A percentile compares a stretch with the other conserved stretches of the same genome.
These are phyloP conservation scores for Melanogaster broomeanus DNA, from an alignment of 768 basidiomycete genomes.

Conservation along the genomic window DNA sequence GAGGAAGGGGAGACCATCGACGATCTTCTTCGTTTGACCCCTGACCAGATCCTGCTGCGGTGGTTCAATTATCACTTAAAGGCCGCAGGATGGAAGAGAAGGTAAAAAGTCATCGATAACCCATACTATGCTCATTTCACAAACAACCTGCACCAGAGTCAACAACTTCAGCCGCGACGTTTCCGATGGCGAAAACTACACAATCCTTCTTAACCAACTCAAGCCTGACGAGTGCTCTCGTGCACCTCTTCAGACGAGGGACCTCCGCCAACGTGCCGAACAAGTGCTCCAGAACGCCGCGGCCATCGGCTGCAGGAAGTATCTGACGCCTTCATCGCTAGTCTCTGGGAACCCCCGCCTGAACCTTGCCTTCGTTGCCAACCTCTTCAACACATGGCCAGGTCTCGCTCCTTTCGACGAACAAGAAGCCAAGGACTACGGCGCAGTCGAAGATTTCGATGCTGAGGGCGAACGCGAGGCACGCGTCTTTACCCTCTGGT, in stretches of 20 bases:
- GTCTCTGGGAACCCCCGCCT: constrained; percentile 94
- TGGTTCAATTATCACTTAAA: constrained; percentile 99
- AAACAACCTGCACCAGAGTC: constrained; percentile 54
- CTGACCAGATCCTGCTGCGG: constrained; percentile 94
- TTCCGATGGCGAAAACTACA: constrained; percentile 97
- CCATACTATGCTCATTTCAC: constrained; percentile 1
- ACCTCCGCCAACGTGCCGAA: constrained; percentile 84
- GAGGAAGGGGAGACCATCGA: constrained; percentile 98
- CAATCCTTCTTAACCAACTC: constrained; percentile 91
- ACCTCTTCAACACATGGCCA: constrained; percentile 97
- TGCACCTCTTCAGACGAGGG: constrained; percentile 85
- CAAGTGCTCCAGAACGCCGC: constrained; percentile 94
- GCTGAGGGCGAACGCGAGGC: constrained; percentile 99
- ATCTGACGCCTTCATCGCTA: constrained; percentile 89
- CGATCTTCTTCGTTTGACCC: constrained; percentile 89
- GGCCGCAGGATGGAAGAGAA: constrained; percentile 87
- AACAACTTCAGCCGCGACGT: constrained; percentile 98
- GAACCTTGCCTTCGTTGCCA: constrained; percentile 97
- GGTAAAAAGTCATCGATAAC: constrained; percentile 43
- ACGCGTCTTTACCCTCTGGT: constrained; percentile 96
- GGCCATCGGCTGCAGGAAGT: constrained; percentile 92
- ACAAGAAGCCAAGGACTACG: constrained; percentile 89
- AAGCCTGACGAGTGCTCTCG: constrained; percentile 92
- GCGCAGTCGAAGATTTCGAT: constrained; percentile 93
- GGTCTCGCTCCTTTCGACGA: constrained; percentile 94